These are phyloP conservation scores for Fusarium falciforme DNA, from an alignment of 2,329 filamentous ascomycete species.

Conservation along the genomic window DNA sequence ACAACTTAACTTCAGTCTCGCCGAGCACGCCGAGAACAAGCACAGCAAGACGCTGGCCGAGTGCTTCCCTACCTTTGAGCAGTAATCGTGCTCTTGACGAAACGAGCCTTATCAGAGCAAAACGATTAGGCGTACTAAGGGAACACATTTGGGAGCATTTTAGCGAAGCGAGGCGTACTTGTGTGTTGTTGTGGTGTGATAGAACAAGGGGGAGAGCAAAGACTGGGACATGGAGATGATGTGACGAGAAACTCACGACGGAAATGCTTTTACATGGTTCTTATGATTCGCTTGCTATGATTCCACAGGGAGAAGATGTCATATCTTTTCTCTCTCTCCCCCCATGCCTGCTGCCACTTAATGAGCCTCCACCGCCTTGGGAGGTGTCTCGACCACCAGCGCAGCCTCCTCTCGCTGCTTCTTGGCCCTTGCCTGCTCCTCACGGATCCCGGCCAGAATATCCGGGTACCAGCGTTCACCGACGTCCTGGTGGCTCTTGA, in stretches of 20 bases:
- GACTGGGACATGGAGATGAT: slow-evolving; percentile 8
- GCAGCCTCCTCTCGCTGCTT: slow-evolving; percentile 43
- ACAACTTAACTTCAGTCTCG: slow-evolving; percentile 61
- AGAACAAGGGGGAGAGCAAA: not conserved
- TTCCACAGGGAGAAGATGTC: not conserved
- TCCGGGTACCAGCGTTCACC: slow-evolving; percentile 84
- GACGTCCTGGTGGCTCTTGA: slow-evolving; percentile 90
- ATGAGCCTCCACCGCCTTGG: slow-evolving; percentile 48
- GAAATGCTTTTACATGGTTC: slow-evolving; percentile 33
- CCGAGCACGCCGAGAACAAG: slow-evolving; percentile 80
- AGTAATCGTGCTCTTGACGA: slow-evolving; percentile 17
- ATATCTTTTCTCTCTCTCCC: not conserved
- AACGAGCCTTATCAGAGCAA: not conserved
- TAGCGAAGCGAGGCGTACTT: slow-evolving; percentile 37
- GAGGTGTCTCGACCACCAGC: slow-evolving; percentile 29
- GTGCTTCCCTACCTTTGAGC: slow-evolving; percentile 71
- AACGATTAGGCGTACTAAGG: slow-evolving; percentile 16
- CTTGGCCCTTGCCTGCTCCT: slow-evolving; percentile 64
- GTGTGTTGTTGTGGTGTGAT: slow-evolving; percentile 26
- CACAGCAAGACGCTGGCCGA: slow-evolving; percentile 78
- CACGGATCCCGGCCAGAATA: slow-evolving; percentile 66
- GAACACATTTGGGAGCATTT: slow-evolving; percentile 22
- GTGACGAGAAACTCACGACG: slow-evolving; percentile 28
- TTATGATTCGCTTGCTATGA: slow-evolving; percentile 18
- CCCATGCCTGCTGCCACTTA: slow-evolving; percentile 29